These are phyloP conservation scores for Hypoxylon sp. DNA, from an alignment of 2,329 filamentous ascomycete genomes.

Conservation along the genomic window DNA sequence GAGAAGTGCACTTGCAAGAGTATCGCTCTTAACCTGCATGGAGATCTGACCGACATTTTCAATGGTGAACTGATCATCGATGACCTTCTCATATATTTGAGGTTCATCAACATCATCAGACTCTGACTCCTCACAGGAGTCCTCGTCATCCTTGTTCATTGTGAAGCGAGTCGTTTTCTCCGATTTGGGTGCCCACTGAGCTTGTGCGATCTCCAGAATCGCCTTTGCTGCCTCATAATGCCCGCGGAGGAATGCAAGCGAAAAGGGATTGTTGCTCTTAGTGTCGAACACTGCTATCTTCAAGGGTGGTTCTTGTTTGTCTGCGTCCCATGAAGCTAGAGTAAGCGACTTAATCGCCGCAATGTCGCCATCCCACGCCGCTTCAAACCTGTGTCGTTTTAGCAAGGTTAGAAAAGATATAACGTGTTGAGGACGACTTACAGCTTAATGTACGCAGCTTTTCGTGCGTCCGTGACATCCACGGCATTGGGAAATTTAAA, in stretches of 20 bases:
- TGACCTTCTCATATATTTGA: conserved; percentile 64
- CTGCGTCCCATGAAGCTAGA: conserved; percentile 67
- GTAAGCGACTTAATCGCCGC: conserved; percentile 74
- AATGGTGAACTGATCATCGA: conserved; percentile 78
- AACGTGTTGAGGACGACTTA: conserved; percentile 55
- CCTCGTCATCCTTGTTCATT: conserved; percentile 55
- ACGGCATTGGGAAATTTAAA: conserved; percentile 66
- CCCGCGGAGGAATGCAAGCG: conserved; percentile 74
- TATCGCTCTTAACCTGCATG: conserved; percentile 74
- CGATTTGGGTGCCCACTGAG: conserved; percentile 73
- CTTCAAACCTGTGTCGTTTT: conserved; percentile 70
- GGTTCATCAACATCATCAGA: conserved; percentile 54
- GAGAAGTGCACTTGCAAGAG: conserved; percentile 68
- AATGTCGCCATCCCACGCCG: conserved; percentile 78
- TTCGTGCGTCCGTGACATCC: conserved; percentile 67
- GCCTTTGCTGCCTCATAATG: conserved; percentile 73
- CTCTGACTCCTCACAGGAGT: conserved; percentile 55
- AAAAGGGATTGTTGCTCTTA: conserved; percentile 69
- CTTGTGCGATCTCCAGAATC: conserved; percentile 77
- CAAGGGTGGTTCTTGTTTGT: conserved; percentile 69
- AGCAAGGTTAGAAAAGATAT: conserved; percentile 33
- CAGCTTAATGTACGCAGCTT: conserved; percentile 72
- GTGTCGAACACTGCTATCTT: conserved; percentile 71
- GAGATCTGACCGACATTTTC: conserved; percentile 79
- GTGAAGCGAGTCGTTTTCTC: conserved; percentile 64